Conservation (phyloP, 257 asterid species). For the Lantana camara region DNA sequence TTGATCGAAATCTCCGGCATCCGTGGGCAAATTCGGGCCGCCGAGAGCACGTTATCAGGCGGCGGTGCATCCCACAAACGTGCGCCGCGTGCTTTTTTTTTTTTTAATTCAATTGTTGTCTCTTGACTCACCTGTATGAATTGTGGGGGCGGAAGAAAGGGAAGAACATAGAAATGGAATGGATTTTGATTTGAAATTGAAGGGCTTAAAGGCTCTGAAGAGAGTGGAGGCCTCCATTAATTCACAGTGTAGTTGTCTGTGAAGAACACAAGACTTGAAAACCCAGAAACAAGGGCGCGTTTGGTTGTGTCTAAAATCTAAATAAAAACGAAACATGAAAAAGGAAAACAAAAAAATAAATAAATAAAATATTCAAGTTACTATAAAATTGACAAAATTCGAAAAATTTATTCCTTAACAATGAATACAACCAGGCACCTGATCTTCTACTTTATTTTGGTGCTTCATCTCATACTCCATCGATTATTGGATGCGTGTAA, state of each 20-base stretch:
- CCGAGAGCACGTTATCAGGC: background rate
- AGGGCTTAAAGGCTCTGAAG: constrained; percentile 61
- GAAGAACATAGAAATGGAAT: constrained; percentile 46
- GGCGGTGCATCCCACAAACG: constrained; percentile 17
- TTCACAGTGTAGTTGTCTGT: constrained; percentile 17
- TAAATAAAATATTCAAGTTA: too few species aligned
- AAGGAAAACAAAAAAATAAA: too few species aligned
- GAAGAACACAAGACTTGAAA: constrained; percentile 5
- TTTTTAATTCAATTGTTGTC: background rate
- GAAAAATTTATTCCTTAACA: too few species aligned
- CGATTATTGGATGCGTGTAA: too few species aligned
- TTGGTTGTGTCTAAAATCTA: too few species aligned
- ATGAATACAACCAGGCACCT: too few species aligned
- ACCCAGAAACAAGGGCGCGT: background rate
- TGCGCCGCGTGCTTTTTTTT: background rate
- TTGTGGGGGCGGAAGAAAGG: constrained; percentile 33
- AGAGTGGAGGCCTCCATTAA: constrained; percentile 60
- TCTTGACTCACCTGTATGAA: constrained; percentile 46
- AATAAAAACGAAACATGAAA: too few species aligned
- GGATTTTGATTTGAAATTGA: constrained; percentile 39
- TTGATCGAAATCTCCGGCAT: background rate
- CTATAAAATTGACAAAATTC: too few species aligned
- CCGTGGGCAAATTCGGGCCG: constrained; percentile 1
- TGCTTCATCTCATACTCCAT: too few species aligned
- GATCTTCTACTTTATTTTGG: too few species aligned